These are phyloP conservation scores for Hypoxylon sp. DNA, from an alignment of 2,329 filamentous ascomycete species.

Conservation along the genomic window DNA sequence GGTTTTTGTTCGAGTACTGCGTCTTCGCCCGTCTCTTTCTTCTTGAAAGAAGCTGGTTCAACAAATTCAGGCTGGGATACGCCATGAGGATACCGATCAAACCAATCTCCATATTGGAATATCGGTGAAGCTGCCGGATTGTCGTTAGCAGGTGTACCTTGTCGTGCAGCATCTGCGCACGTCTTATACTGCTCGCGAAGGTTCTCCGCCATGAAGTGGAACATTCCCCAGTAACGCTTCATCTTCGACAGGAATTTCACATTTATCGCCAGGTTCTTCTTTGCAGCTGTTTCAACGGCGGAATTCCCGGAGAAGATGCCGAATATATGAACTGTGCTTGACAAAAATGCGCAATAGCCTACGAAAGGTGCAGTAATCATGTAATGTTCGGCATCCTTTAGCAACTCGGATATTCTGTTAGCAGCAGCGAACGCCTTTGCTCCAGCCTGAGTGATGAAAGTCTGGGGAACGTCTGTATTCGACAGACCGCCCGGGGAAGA, in stretches of 20 bases:
- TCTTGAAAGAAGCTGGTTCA: constrained; percentile 76
- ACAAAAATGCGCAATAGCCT: constrained; percentile 93
- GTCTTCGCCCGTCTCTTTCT: constrained; percentile 86
- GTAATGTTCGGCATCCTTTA: constrained; percentile 84
- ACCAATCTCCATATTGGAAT: constrained; percentile 98
- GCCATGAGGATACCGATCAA: constrained; percentile 92
- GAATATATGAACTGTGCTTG: constrained; percentile 93
- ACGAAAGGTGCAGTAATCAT: constrained; percentile 91
- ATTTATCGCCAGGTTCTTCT: constrained; percentile 87
- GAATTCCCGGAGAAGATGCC: constrained; percentile 90
- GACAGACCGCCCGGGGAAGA: constrained; percentile 76
- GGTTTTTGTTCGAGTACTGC: constrained; percentile 90
- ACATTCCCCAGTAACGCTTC: constrained; percentile 99
- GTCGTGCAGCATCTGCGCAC: constrained; percentile 84
- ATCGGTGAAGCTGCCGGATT: constrained; percentile 72
- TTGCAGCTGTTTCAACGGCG: constrained; percentile 81
- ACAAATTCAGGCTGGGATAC: constrained; percentile 88
- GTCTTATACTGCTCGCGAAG: constrained; percentile 89
- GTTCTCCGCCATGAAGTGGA: constrained; percentile 95
- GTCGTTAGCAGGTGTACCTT: constrained; percentile 69
- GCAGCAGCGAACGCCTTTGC: constrained; percentile 86
- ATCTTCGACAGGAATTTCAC: constrained; percentile 93
- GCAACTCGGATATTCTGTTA: constrained; percentile 85
- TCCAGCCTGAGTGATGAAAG: constrained; percentile 83
- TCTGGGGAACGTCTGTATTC: constrained; percentile 79